Base-by-base conservation (phyloP, 2,329 filamentous ascomycete genomes). In the Talaromyces sp. region DNA sequence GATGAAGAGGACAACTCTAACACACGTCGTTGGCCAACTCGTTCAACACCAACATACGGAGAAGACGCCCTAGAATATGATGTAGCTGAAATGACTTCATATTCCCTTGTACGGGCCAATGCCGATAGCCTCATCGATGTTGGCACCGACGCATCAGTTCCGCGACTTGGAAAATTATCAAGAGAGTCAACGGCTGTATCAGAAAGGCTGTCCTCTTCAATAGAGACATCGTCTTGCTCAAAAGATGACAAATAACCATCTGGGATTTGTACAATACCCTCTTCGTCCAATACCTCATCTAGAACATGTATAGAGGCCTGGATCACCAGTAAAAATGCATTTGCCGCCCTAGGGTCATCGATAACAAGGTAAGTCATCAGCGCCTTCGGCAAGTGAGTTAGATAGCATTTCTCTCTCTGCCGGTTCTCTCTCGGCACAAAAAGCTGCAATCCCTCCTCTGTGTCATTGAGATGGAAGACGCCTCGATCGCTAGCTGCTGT, bases 331-430 rank as follows among this genome's bases (percentile, higher is more conserved):
- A 56, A 49, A 9, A 56, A 56, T 19, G 26, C 17, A 9, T 49
- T 56, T 13, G 24, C 17, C 5, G 55, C 55, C 1, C 38, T 19
- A 31, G 26, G 26, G 26, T 43, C 14, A n/a, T 56, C 43, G n/a
- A 56, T 26, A 8, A 49, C 10, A 27, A 56, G 55, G 21, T 56
- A 56, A 21, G 19, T 6, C 21, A 14, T 19, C 8, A 56, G 38
- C 13, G 41, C 55, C 7, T 56, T 56, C 24, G 55, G 55, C 29
- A 56, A 56, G 17, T 56, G 55, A 8, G 55, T 56, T 26, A 56
- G 43, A 27, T 49, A 56, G 55, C 55, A 56, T 49, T 56, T 56
- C 26, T 56, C 35, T 49, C 55, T 29, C 10, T 56, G 35, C 4
- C 11, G 26, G 29, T 21, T 46, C 9, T 56, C 38, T 32, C 55